Conservation (phyloP, 2,329 filamentous ascomycete species). For the Curvularia hawaiiensis region DNA sequence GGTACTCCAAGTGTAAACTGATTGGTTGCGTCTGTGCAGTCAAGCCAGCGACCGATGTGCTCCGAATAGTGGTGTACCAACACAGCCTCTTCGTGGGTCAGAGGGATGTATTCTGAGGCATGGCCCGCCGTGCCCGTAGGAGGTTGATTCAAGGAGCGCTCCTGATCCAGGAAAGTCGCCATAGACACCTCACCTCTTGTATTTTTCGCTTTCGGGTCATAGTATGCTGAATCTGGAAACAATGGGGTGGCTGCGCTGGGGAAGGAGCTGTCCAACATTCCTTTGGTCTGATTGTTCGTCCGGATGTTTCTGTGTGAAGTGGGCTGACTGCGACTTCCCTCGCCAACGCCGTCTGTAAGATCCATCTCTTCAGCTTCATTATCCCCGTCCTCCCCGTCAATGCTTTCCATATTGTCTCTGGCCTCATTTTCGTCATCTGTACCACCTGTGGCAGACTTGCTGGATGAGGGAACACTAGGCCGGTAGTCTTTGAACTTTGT, state of each 20-base stretch:
- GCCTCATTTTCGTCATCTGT: slow-evolving; percentile 18
- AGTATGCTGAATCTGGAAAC: slow-evolving; percentile 22
- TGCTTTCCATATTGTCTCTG: slow-evolving; percentile 20
- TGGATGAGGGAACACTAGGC: slow-evolving; percentile 25
- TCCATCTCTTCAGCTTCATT: slow-evolving; percentile 2
- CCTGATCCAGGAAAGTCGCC: slow-evolving; percentile 18
- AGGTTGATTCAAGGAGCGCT: not conserved
- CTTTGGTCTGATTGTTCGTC: slow-evolving; percentile 19
- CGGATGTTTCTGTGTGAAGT: slow-evolving; percentile 23
- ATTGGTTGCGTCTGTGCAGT: slow-evolving; percentile 38
- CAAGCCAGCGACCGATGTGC: slow-evolving; percentile 40
- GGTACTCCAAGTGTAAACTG: slow-evolving; percentile 40
- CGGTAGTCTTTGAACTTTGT: slow-evolving; percentile 36
- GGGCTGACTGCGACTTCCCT: slow-evolving; percentile 20
- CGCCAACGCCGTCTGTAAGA: slow-evolving; percentile 6
- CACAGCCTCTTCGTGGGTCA: slow-evolving; percentile 31
- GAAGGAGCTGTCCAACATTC: slow-evolving; percentile 14
- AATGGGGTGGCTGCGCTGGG: slow-evolving; percentile 18
- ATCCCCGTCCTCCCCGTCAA: slow-evolving; percentile 11
- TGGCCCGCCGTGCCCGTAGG: slow-evolving; percentile 4
- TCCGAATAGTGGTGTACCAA: slow-evolving; percentile 40
- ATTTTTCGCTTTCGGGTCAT: slow-evolving; percentile 5
- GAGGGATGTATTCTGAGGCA: slow-evolving; percentile 13
- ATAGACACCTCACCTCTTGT: slow-evolving; percentile 16
- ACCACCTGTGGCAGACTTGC: slow-evolving; percentile 12